Base-by-base conservation (phyloP, 495 filamentous ascomycete genomes). In the Bathelium albidoporum region DNA sequence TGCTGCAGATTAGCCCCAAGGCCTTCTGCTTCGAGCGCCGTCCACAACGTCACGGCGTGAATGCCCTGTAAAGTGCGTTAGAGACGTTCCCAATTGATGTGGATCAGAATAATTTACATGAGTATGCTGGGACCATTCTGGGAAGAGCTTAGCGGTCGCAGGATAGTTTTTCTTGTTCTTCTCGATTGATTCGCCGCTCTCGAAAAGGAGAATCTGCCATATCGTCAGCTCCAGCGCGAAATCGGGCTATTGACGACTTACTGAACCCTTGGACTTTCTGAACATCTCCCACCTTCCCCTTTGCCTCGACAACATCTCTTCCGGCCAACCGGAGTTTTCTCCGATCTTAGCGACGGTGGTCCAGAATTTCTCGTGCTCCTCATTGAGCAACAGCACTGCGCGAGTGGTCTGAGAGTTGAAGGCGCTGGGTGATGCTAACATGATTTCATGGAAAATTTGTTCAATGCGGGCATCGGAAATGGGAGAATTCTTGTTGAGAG, bases 1-100 rank as follows among this genome's bases (percentile, higher is more conserved):
- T 89, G 87, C 77, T 91, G 88, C 3, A 91, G 78, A 75, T 85
- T 89, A 71, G 81, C 82, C 41, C 87, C 88, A 34, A 89, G 76
- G 36, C 88, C 87, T 75, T 89, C 86, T 62, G 80, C 77, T 74
- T 87, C 83, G 44, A 91, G 78, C 0, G 83, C 81, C 0, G 81
- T 83, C 87, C 87, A 91, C 52, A 85, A 59, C 22, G 78, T 75
- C 74, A 78, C 83, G 74, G 89, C 85, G 71, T 84, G 77, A 84
- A 90, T 90, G 72, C 77, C 87, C 49, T 55, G 9, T 20, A 20
- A n/a, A n/a, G n/a, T n/a, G n/a, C 26, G 24, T 28, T 20, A 7
- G 5, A 22, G 29, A 9, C 16, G 26, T 29, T 3, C 22, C 5
- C 24, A 11, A 9, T 10, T 55, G 12, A 28, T 2, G 16, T 55